Base-by-base conservation (phyloP, 495 filamentous ascomycete species). In the Acidomyces sp. region DNA sequence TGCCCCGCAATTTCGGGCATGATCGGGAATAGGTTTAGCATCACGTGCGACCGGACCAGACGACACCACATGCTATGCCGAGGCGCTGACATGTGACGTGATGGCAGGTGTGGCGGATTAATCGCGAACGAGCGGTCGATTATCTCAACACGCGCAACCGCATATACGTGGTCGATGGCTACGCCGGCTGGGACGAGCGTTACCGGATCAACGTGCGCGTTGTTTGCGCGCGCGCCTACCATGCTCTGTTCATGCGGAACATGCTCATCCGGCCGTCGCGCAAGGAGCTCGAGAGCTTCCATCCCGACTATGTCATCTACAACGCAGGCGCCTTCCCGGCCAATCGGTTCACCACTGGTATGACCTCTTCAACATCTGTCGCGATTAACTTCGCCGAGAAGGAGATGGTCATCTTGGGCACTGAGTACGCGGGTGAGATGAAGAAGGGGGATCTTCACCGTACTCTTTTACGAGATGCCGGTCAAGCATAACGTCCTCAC, bases 211-310 rank as follows among this genome's bases (percentile, higher is more conserved):
- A 77, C 54, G 90, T 97, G 56, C 92, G 90, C 51, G 88, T 97
- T 46, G 85, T 97, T 60, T 97, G 90, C 67, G 90, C 90, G 48
- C 83, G 90, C 61, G 90, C 90, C 64, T 97, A 97, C 73, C 90
- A 97, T 73, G 90, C 90, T 49, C 75, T 97, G 45, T 97, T 97
- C 82, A 97, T 97, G 90, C 84, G 92, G 55, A 97, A 97, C 72
- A 97, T 97, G 90, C 82, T 97, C 58, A 97, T 97, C 70, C 80
- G 90, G 57, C 90, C 90, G 42, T 67, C 74, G 31, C 71, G 70
- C 37, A 82, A 88, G 63, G 86, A 96, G 72, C 77, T 97, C 29
- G 77, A 92, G 64, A 73, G 82, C 68, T 97, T 97, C 75, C 85
- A 93, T 64, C 90, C 90, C 48, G 85, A 97, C 71, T 97, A 97